Conservation (phyloP, 2,329 filamentous ascomycete genomes). For the Fusarium tupiense region DNA sequence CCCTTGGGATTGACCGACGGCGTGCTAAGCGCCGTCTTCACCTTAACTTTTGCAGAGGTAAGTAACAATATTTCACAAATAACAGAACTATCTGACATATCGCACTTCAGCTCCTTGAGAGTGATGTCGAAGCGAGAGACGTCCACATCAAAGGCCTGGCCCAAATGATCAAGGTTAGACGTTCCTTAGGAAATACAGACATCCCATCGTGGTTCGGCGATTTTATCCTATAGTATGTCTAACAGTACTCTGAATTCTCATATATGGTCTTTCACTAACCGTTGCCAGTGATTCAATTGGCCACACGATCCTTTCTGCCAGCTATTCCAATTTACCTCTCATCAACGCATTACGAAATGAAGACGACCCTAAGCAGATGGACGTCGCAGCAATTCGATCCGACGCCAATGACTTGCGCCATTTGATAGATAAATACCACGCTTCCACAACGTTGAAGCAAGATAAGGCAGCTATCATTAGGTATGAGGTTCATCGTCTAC, state of each 20-base stretch:
- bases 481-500: conserved; percentile 1
- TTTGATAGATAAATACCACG: background rate
- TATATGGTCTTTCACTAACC: accelerated
- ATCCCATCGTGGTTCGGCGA: conserved; percentile 11
- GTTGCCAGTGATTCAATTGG: conserved; percentile 21
- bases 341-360: conserved; percentile 21
- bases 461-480: background rate
- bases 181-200: background rate
- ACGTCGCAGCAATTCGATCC: conserved; percentile 1
- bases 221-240: conserved; percentile 5
- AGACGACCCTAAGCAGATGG: background rate
- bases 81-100: background rate
- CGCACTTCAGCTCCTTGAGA: conserved; percentile 18
- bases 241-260: accelerated
- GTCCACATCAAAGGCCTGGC: conserved; percentile 24
- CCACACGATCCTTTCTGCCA: background rate
- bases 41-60: conserved; percentile 27
- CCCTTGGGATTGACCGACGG: conserved; percentile 21
- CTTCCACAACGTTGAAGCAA: accelerated
- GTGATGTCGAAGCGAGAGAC: conserved; percentile 6
- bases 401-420: background rate
- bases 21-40: conserved; percentile 36
- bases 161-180: conserved; percentile 17
- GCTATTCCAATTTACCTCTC: conserved; percentile 14
- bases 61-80: accelerated